These are phyloP conservation scores for Calycina herbarum DNA, from an alignment of 2,329 filamentous ascomycete species.

Conservation along the genomic window DNA sequence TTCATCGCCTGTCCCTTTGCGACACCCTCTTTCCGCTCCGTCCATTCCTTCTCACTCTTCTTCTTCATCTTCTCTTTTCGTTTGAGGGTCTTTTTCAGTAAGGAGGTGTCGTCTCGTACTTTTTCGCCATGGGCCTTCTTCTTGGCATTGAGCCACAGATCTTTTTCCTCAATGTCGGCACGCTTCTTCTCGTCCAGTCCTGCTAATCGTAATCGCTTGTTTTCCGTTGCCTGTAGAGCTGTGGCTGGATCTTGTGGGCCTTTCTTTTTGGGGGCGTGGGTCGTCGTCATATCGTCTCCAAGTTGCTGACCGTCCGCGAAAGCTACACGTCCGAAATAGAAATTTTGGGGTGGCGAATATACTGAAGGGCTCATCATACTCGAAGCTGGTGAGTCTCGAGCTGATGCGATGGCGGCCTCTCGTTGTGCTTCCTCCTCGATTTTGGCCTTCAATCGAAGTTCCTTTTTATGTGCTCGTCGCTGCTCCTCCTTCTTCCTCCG, in stretches of 20 bases:
- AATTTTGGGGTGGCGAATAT: conserved; percentile 62
- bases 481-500: conserved; percentile 84
- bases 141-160: conserved; percentile 88
- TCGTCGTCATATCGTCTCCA: conserved; percentile 64
- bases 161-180: conserved; percentile 87
- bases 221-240: conserved; percentile 81
- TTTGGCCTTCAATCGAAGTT: conserved; percentile 73
- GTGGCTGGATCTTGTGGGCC: conserved; percentile 83
- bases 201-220: conserved; percentile 78
- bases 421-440: conserved; percentile 72
- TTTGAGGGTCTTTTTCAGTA: conserved; percentile 94
- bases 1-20: conserved; percentile 74
- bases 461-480: conserved; percentile 86
- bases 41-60: conserved; percentile 90
- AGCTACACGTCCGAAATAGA: conserved; percentile 87
- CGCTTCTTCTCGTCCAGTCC: conserved; percentile 77
- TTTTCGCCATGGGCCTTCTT: conserved; percentile 87
- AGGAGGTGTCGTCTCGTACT: conserved; percentile 78
- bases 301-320: conserved; percentile 84
- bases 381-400: conserved; percentile 57
- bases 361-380: conserved; percentile 57
- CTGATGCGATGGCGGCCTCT: conserved; percentile 59
- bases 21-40: conserved; percentile 69
- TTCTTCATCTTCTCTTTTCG: conserved; percentile 86
- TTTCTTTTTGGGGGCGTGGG: conserved; percentile 72